Evolutionary conservation across 306 rosid species (phyloP).

Genomic region (Astragalus membranaceus): DNA sequence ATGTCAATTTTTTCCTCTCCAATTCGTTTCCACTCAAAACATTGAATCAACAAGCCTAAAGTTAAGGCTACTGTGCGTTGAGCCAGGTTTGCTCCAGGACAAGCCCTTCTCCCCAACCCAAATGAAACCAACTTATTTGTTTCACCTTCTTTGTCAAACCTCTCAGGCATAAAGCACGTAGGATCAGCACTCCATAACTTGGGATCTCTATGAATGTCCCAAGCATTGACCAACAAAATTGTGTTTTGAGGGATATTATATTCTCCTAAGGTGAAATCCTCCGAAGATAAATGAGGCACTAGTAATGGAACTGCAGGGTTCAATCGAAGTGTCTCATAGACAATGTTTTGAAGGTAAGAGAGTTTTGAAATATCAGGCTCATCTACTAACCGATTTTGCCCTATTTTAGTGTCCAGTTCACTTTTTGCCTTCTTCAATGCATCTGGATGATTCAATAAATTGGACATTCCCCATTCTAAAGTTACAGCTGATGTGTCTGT

Average conservation of each 20-base stretch:
- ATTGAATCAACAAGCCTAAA: conserved; percentile 36
- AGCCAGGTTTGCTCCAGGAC: conserved; percentile 38
- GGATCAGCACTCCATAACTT: conserved; percentile 38
- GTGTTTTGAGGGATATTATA: conserved; percentile 36
- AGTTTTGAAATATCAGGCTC: conserved; percentile 37
- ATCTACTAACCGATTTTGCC: conserved; percentile 25
- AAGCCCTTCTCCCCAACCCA: conserved; percentile 45
- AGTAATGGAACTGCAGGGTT: conserved; percentile 37
- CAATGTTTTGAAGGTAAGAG: conserved; percentile 36
- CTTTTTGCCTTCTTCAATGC: conserved; percentile 27
- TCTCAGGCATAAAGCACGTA: conserved; percentile 37
- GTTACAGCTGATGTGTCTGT: conserved; percentile 41
- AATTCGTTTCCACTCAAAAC: conserved; percentile 41
- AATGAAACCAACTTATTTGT: conserved; percentile 34
- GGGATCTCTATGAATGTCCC: conserved; percentile 53
- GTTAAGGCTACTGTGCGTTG: conserved; percentile 28
- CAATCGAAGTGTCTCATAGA: conserved; percentile 37
- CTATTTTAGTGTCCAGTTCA: conserved; percentile 28
- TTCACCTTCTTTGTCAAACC: conserved; percentile 28
- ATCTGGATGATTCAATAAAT: conserved; percentile 36
- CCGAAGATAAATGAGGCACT: conserved; percentile 33
- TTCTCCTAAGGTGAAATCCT: conserved; percentile 28
- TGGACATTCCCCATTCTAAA: conserved; percentile 53
- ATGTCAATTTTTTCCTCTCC: conserved; percentile 29
- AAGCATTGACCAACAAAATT: conserved; percentile 38